A percentile compares a stretch with the other conserved stretches of the same genome.
These are phyloP conservation scores for Chamaecyparis obtusa DNA, from an alignment of 75 land plant genomes.

Conservation along the genomic window DNA sequence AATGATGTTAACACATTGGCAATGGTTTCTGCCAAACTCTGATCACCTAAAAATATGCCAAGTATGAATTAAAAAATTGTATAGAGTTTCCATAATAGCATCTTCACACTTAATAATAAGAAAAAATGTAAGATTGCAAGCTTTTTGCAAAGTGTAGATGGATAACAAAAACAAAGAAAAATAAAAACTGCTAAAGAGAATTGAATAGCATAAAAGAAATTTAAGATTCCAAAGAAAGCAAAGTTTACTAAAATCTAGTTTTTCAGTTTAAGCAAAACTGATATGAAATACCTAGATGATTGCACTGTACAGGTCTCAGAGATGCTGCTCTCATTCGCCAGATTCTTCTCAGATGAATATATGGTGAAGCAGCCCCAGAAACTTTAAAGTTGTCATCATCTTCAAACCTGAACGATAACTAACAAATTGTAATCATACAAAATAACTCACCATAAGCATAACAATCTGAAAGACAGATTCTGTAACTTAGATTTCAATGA, in stretches of 20 bases:
- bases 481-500: not conserved
- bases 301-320: conserved; percentile 41
- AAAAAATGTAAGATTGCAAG: not conserved
- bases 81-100: not conserved
- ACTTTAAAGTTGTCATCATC: not conserved
- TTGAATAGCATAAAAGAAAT: not conserved
- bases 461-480: not conserved
- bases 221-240: not conserved
- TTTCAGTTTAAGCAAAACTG: not conserved
- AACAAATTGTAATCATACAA: not conserved
- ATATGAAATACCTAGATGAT: conserved; percentile 31
- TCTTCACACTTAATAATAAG: not conserved
- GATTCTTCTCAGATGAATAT: conserved; percentile 21
- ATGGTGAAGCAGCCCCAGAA: conserved; percentile 4
- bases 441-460: not conserved
- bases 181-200: not conserved
- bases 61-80: not conserved
- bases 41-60: conserved; percentile 44
- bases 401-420: not conserved
- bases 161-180: not conserved
- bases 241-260: not conserved
- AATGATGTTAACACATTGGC: conserved; percentile 90
- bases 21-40: conserved; percentile 46
- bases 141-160: not conserved
- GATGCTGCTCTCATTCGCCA: conserved; percentile 67